Evolutionary conservation across 495 filamentous ascomycete genomes (phyloP), one percentile per base, ranked within the genome.

Genomic region (Penicillium canescens): DNA sequence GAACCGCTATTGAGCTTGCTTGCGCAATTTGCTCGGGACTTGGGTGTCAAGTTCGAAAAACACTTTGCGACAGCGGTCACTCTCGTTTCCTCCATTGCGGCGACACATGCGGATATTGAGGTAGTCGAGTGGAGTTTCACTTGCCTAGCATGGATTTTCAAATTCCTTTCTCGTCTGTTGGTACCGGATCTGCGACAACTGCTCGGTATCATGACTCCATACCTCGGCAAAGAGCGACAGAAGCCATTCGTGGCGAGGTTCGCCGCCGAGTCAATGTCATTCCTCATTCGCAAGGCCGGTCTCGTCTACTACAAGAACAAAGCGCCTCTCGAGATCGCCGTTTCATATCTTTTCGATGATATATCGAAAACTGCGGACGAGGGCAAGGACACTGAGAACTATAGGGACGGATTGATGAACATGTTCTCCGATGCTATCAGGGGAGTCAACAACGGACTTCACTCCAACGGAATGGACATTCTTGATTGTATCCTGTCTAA

Each of bases 71-170:
- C 81, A 14, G 79, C 86, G 4, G 82, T 97, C 37, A 78, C 76
- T 10, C 68, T 94, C 47, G 82, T 98, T 36, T 71, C 80, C 6
- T 80, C 78, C 3, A 64, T 90, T 34, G 85, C 86, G 33, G 82
- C 82, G 20, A 82, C 78, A 43, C 80, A 88, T 60, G 55, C 72
- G 1, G 82, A 85, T 56, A 80, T 90, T 28, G 91, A 93, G 57
- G 89, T 91, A 13, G 86, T 95, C 34, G 92, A 99, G 74, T 98
- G 94, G 95, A 92, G 91, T 50, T 98, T 99, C 67, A 91, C 84
- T 41, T 92, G 90, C 61, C 79, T 99, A 12, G 91, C 94, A 55
- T 97, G 95, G 82, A 82, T 96, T 14, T 95, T 98, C 81, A 99
- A 98, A 65, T 98, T 96, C 60, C 82, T 99, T 16, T 93, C 91